Conservation (phyloP, 805 yeast species). For the Kluyveromyces dobzhanskii region DNA sequence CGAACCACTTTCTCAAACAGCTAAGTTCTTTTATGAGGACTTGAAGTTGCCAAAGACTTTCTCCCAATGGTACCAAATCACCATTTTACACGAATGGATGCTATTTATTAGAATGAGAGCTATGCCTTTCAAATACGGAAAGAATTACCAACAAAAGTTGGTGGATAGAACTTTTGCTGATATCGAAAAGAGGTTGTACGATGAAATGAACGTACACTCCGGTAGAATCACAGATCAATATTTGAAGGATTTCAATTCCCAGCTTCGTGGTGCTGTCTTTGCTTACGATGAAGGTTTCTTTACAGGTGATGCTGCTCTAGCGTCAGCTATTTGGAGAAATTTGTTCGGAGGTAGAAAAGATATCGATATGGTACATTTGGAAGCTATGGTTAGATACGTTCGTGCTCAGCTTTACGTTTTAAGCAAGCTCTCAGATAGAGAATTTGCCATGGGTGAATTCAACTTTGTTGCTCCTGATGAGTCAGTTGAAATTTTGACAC, state of each 20-base stretch:
- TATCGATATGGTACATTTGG: constrained; percentile 74
- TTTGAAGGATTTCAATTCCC: constrained; percentile 83
- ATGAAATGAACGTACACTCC: constrained; percentile 77
- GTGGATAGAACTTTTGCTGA: constrained; percentile 86
- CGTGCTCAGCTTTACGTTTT: constrained; percentile 85
- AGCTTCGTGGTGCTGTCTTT: constrained; percentile 79
- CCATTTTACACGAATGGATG: constrained; percentile 88
- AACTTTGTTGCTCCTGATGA: constrained; percentile 76
- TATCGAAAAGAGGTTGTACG: constrained; percentile 75
- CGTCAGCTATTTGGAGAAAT: constrained; percentile 83
- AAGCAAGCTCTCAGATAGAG: constrained; percentile 79
- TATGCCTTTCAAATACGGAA: constrained; percentile 83
- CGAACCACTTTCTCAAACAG: constrained; percentile 62
- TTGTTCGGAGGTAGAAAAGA: constrained; percentile 78
- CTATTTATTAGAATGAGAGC: constrained; percentile 93
- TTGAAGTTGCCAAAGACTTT: constrained; percentile 77
- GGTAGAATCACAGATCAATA: constrained; percentile 78
- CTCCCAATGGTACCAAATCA: constrained; percentile 94
- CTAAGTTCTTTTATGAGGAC: constrained; percentile 78
- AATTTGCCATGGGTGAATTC: constrained; percentile 87
- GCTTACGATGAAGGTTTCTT: constrained; percentile 89
- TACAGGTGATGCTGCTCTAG: constrained; percentile 69
- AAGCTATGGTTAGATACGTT: constrained; percentile 82
- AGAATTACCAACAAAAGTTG: constrained; percentile 83
- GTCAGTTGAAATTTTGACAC: constrained; percentile 63